Percentiles rank a stretch among this genome's conserved stretches.
Conservation (phyloP, 441 rosid genomes). For the Croton setiger region DNA sequence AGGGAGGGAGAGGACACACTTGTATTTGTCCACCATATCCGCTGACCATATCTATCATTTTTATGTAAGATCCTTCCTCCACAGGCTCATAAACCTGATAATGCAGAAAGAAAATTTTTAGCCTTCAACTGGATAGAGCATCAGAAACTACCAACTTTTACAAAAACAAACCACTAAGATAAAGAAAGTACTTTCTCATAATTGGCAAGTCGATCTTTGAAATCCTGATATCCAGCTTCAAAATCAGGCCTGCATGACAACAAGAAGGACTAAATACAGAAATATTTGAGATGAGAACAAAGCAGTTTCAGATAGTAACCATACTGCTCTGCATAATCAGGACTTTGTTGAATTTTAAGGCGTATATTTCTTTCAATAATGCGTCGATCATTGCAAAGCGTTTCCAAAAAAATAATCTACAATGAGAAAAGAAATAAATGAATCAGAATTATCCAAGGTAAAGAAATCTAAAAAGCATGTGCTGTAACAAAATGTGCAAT, state of each 20-base stretch:
- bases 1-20: slow-evolving; percentile 36
- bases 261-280: slow-evolving; percentile 28
- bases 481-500: not conserved
- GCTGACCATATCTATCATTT: slow-evolving; percentile 99
- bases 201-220: slow-evolving; percentile 78
- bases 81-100: slow-evolving; percentile 96
- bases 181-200: slow-evolving; percentile 65
- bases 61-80: slow-evolving; percentile 98
- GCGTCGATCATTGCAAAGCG: slow-evolving; percentile 86
- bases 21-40: slow-evolving; percentile 98
- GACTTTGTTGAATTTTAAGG: slow-evolving; percentile 98
- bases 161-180: slow-evolving; percentile 19
- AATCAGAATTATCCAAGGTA: slow-evolving; percentile 11
- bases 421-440: slow-evolving; percentile 16
- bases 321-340: slow-evolving; percentile 99
- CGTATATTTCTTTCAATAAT: slow-evolving; percentile 98
- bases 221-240: slow-evolving; percentile 85
- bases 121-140: slow-evolving; percentile 18
- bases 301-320: slow-evolving; percentile 29
- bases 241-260: slow-evolving; percentile 78
- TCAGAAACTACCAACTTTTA: slow-evolving; percentile 14
- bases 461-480: not conserved
- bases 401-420: slow-evolving; percentile 97
- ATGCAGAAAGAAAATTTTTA: slow-evolving; percentile 18
- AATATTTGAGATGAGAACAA: slow-evolving; percentile 19